A percentile compares a stretch with the other conserved stretches of the same genome.
Conservation (phyloP, 139 green algal species). For the Tetradesmus lagerheimii region DNA sequence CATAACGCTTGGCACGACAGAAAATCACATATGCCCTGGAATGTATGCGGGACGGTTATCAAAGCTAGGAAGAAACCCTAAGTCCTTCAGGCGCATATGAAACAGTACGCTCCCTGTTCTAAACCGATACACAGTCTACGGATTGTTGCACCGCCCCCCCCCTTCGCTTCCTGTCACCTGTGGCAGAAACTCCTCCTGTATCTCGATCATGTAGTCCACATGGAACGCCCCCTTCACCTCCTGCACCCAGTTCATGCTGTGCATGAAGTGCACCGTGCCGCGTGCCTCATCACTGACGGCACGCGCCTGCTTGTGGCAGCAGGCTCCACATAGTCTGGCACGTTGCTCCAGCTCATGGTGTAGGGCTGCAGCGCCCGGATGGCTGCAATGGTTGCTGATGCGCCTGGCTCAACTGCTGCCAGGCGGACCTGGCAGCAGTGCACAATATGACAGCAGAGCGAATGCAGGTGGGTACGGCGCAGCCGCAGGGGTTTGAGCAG, state of each 20-base stretch:
- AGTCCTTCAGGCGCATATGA: too few relatives aligned
- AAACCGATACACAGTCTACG: too few relatives aligned
- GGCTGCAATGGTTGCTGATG: neutral
- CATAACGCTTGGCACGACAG: too few relatives aligned
- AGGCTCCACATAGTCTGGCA: conserved; percentile 45
- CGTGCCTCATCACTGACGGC: neutral
- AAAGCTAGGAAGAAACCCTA: too few relatives aligned
- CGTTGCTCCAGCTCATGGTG: conserved; percentile 61
- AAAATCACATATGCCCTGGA: too few relatives aligned
- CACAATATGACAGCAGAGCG: too few relatives aligned
- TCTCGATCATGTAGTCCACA: conserved; percentile 31
- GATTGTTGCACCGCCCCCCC: too few relatives aligned
- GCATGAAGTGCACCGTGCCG: conserved; percentile 48
- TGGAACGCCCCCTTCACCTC: conserved; percentile 52
- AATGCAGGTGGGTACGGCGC: too few relatives aligned
- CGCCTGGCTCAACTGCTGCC: neutral
- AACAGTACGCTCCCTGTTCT: too few relatives aligned
- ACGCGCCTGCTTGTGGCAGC: conserved; percentile 52
- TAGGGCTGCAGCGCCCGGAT: conserved; percentile 46
- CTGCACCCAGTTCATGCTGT: conserved; percentile 50
- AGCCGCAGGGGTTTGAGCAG: neutral
- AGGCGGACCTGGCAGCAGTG: conserved; percentile 32
- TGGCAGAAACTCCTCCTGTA: neutral
- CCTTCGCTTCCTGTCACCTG: too few relatives aligned
- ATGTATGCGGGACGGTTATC: too few relatives aligned